Percentiles rank a stretch among this genome's conserved stretches.
phyloP scores from a whole-genome alignment of 139 green algal genomes.

The Coelastrella sp. region DNA sequence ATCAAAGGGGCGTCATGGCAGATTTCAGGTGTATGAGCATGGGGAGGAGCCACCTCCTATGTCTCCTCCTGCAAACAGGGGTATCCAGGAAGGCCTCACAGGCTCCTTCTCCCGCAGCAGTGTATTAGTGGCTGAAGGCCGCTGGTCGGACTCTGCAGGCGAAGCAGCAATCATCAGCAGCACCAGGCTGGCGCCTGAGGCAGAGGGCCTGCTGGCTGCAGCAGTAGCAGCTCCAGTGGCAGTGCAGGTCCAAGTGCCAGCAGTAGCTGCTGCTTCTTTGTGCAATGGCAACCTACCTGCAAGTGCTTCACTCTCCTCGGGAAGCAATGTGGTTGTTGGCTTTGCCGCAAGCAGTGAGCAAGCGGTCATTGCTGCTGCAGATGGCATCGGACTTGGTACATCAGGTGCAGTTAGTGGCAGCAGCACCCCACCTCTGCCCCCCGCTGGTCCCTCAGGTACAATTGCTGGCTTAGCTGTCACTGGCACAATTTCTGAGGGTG shows the following conservation, averaged over 20 bases:
- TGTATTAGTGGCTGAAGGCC: neutral
- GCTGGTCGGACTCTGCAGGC: neutral
- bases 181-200: neutral
- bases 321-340: neutral
- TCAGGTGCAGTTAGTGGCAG: neutral
- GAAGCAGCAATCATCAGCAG: neutral
- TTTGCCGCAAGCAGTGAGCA: neutral
- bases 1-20: constrained; percentile 60
- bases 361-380: constrained; percentile 25
- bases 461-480: neutral
- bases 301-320: neutral
- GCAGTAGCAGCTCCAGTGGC: constrained; percentile 6
- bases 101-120: neutral
- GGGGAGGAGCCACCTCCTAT: constrained; percentile 51
- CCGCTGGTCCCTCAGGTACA: neutral
- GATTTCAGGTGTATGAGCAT: constrained; percentile 82
- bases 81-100: neutral
- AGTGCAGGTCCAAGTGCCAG: neutral
- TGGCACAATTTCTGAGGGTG: neutral
- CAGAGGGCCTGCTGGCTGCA: constrained; percentile 11
- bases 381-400: neutral
- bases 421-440: neutral
- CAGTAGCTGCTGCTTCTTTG: neutral
- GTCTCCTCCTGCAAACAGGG: constrained; percentile 40
- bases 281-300: neutral